Evolutionary conservation across 495 filamentous ascomycete genomes (phyloP).

Genomic region (Lophiotrema nucula): DNA sequence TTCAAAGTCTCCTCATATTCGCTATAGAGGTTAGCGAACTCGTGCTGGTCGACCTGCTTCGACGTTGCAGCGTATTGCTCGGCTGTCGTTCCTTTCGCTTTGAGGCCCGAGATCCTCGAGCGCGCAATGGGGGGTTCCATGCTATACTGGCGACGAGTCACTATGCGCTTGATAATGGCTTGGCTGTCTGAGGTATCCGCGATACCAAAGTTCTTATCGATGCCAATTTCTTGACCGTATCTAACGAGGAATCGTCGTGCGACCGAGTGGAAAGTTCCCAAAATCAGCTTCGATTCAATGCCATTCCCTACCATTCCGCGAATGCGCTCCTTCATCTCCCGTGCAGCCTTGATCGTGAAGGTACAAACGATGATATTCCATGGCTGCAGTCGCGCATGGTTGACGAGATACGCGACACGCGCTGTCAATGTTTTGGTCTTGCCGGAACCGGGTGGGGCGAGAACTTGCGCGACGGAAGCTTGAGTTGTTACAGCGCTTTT

Average conservation of each 20-base stretch:
- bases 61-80: conserved; percentile 47
- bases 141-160: conserved; percentile 58
- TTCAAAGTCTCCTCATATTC: conserved; percentile 77
- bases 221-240: conserved; percentile 83
- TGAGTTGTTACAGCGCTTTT: conserved; percentile 77
- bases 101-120: conserved; percentile 79
- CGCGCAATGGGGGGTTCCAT: conserved; percentile 69
- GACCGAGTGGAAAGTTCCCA: conserved; percentile 97
- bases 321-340: conserved; percentile 92
- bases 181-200: conserved; percentile 82
- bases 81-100: conserved; percentile 64
- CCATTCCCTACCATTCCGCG: conserved; percentile 73
- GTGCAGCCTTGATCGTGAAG: conserved; percentile 94
- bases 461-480: conserved; percentile 78
- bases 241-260: conserved; percentile 78
- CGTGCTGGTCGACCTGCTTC: conserved; percentile 62
- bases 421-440: conserved; percentile 97
- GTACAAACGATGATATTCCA: conserved; percentile 96
- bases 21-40: conserved; percentile 70
- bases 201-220: conserved; percentile 85
- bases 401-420: conserved; percentile 89
- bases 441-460: conserved; percentile 73
- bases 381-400: conserved; percentile 71
- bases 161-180: conserved; percentile 75
- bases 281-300: conserved; percentile 71